These are phyloP conservation scores for Tulasnella sp. DNA, from an alignment of 768 basidiomycete genomes.

Conservation along the genomic window DNA sequence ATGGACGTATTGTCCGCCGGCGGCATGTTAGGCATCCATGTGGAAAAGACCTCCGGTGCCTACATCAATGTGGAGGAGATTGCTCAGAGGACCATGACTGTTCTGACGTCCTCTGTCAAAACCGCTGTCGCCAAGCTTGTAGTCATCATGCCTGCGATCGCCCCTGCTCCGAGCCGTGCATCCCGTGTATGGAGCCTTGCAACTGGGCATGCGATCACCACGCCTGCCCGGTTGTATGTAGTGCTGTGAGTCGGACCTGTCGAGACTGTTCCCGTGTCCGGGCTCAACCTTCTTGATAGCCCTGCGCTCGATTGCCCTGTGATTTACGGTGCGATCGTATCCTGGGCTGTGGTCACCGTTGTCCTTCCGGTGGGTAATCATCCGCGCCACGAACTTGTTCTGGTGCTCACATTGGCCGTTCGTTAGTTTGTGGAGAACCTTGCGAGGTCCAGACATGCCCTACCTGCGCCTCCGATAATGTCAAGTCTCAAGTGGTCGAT, in stretches of 20 bases:
- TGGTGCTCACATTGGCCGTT: background rate
- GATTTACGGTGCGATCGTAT: conserved; percentile 54
- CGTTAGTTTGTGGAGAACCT: conserved; percentile 66
- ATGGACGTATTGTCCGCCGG: conserved; percentile 21
- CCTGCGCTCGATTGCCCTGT: conserved; percentile 68
- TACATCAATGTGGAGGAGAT: conserved; percentile 54
- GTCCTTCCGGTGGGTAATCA: conserved; percentile 62
- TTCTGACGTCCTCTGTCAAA: conserved; percentile 49
- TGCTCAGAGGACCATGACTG: conserved; percentile 59
- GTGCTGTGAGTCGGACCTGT: conserved; percentile 55
- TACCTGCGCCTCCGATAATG: conserved; percentile 50
- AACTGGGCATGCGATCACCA: conserved; percentile 62
- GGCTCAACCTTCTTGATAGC: conserved; percentile 44
- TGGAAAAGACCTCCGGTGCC: conserved; percentile 57
- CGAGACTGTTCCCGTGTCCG: background rate
- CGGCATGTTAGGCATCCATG: conserved; percentile 56
- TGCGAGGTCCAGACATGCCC: conserved; percentile 61
- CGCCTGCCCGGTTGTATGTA: conserved; percentile 64
- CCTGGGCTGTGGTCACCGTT: conserved; percentile 63
- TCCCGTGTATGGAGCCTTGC: conserved; percentile 66
- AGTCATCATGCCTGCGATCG: conserved; percentile 55
- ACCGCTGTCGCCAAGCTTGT: conserved; percentile 59
- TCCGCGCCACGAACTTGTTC: too few relatives aligned
- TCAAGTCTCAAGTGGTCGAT: conserved; percentile 57
- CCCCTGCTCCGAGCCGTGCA: conserved; percentile 58